A percentile compares a stretch with the other conserved stretches of the same genome.
phyloP scores from a whole-genome alignment of 2,329 filamentous ascomycete genomes.

The Alternaria arborescens region DNA sequence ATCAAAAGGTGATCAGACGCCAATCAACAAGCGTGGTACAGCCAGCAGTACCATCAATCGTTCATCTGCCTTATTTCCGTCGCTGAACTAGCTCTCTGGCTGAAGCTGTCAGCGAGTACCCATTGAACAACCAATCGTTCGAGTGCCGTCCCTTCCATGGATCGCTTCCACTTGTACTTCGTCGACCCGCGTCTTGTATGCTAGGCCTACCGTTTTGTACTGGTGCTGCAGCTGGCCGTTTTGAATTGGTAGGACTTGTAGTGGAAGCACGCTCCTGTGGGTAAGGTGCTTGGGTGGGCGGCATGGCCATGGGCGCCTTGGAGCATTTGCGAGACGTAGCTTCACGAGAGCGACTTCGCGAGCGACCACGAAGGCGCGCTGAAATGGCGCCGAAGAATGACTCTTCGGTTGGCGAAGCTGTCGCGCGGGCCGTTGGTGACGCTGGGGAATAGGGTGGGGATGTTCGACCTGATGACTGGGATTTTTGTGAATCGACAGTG shows the following conservation, averaged over 20 bases:
- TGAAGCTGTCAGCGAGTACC: conserved; percentile 49
- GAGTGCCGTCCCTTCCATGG: conserved; percentile 50
- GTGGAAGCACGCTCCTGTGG: conserved; percentile 13
- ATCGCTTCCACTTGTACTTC: conserved; percentile 45
- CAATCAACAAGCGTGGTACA: conserved; percentile 25
- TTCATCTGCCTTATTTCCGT: conserved; percentile 27
- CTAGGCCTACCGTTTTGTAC: conserved; percentile 36
- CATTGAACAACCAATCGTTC: conserved; percentile 52
- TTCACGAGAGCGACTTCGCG: conserved; percentile 43
- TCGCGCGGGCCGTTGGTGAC: conserved; percentile 33
- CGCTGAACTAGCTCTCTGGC: conserved; percentile 42
- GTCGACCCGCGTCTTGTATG: conserved; percentile 33
- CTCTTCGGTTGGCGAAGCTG: conserved; percentile 39
- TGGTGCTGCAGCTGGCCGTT: conserved; percentile 10
- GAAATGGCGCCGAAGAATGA: conserved; percentile 50
- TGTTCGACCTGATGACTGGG: conserved; percentile 33
- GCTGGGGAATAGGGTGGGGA: conserved; percentile 31
- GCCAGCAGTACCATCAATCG: conserved; percentile 28
- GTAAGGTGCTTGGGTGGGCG: conserved; percentile 32
- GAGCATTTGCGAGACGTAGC: conserved; percentile 36
- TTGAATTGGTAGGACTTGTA: conserved; percentile 20
- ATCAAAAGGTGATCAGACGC: conserved; percentile 31
- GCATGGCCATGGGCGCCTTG: conserved; percentile 44
- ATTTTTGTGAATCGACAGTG: conserved; percentile 39
- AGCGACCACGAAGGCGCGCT: conserved; percentile 44